These are phyloP conservation scores for Stachybotrys elegans DNA, from an alignment of 2,329 filamentous ascomycete species.

Conservation along the genomic window DNA sequence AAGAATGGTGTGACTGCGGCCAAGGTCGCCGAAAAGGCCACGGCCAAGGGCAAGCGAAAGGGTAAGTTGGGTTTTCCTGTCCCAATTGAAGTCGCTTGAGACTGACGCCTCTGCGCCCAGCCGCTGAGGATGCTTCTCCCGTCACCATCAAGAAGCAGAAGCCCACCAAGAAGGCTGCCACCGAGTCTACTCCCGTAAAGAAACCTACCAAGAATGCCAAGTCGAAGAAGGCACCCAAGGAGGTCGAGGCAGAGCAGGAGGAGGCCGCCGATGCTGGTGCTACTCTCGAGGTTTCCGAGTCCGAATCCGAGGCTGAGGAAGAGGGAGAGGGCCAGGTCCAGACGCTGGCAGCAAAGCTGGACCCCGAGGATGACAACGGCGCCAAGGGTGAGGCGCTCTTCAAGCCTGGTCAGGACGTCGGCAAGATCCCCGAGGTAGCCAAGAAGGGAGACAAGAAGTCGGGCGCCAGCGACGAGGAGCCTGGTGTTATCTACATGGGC, in stretches of 20 bases:
- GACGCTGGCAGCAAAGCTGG: constrained; percentile 37
- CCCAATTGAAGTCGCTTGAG: too few species aligned
- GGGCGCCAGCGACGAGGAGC: constrained; percentile 41
- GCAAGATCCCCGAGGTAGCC: constrained; percentile 44
- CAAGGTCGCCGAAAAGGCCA: constrained; percentile 28
- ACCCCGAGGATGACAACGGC: constrained; percentile 39
- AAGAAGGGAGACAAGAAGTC: constrained; percentile 39
- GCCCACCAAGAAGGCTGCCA: constrained; percentile 25
- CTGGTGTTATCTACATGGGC: constrained; percentile 84
- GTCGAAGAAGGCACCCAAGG: constrained; percentile 17
- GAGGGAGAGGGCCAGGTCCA: constrained; percentile 36
- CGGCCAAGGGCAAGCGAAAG: constrained; percentile 31
- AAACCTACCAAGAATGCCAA: constrained; percentile 30
- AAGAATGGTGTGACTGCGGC: constrained; percentile 22
- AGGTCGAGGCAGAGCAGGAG: constrained; percentile 17
- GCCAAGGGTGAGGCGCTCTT: constrained; percentile 30
- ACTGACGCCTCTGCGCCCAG: constrained; percentile 21
- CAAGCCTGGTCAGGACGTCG: constrained; percentile 44
- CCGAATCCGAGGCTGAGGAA: constrained; percentile 29
- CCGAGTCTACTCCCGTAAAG: constrained; percentile 16
- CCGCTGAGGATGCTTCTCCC: constrained; percentile 40
- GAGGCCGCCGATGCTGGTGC: constrained; percentile 20
- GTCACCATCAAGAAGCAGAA: constrained; percentile 41
- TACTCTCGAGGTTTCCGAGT: constrained; percentile 24
- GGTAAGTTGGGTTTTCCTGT: constrained; percentile 15